Base-by-base conservation (phyloP, 192 early-diverging fungal species). In the Linnemannia hyalina region DNA sequence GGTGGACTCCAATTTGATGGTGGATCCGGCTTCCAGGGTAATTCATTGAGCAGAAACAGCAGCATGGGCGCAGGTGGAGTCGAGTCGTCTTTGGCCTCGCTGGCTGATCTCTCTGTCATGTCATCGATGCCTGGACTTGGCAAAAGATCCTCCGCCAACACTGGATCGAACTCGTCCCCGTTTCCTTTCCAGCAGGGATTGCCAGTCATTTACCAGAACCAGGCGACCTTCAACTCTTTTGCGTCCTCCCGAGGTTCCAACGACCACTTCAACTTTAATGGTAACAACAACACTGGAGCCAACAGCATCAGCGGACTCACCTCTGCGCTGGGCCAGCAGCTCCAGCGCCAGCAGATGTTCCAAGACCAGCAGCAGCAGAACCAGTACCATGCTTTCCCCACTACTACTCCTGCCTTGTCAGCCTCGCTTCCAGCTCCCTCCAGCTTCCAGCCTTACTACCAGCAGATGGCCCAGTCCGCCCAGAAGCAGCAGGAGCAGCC, bases 81-180 rank as follows among this genome's bases (percentile, higher is more conserved):
- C 69, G 83, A 85, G 36, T 79, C 73, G 0, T 74, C 82, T 0
- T 44, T 85, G 22, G 73, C 82, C 22, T 82, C 81, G 3, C 40
- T 82, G 29, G 81, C 81, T 4, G 68, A 74, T 13, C 77, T 85
- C 8, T 80, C 82, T 29, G 82, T 80, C 36, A 85, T 85, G 74
- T 40, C 77, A 1, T 70, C 82, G 20, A 57, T 65, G 5, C 46
- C 73, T n/a, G 71, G 22, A 20, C 42, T 47, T 8, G 1, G 20
- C 22, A 52, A 54, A 13, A 68, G 55, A 11, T 46, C 42, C 9
- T 75, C 70, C 35, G 18, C 55, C 26, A 44, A 49, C 57, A 72
- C 72, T 46, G 76, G 57, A 5, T 60, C n/a, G 13, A 54, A 36
- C 47, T 70, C 63, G 40, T 70, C 46, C 18, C 18, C 63, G 20